Evolutionary conservation across 345 rosid genomes (phyloP), one percentile per base, ranked within the genome.

Genomic region (Corymbia maculata): DNA sequence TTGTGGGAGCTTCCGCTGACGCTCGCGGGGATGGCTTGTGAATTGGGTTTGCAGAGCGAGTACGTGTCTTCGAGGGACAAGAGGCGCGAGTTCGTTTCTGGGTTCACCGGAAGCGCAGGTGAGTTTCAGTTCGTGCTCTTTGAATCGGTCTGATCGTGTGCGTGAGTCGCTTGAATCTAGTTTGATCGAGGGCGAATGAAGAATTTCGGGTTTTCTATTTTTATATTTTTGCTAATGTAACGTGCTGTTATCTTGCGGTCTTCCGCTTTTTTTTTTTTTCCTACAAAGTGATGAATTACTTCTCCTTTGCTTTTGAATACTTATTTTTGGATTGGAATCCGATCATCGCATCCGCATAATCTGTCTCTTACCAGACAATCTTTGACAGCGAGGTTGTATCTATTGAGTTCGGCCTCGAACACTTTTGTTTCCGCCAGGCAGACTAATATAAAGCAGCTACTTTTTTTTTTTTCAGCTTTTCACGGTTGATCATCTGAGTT

Each of bases 31-130:
- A 68, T 68, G 79, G 79, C 45, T 87, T 22, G 51, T 55, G 28
- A 28, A 28, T 22, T 55, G 28, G 22, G 68, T 61, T 89, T 55
- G 85, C 89, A 98, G 99, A 98, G 99, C 85, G 98, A 98, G 93
- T 98, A 97, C 90, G 99, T 98, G 55, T 95, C 99, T 75, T 94
- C 93, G 5, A 87, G 98, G 85, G 99, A 97, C 89, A 95, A 95
- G 88, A 91, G 99, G 85, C 98, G 99, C 52, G 94, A 92, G 90
- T 98, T 97, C 90, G 97, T 98, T 50, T 98, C 99, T 85, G 98
- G 97, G 84, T 98, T 98, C 95, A 95, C 91, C 52, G 98, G 99
- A 85, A 98, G 99, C 89, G 99, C 99, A 79, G 99, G 99, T 97
- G 24, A 45, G 90, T 90, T 88, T 88, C 17, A 22, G 24, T 85